phyloP scores from a whole-genome alignment of 495 filamentous ascomycete species.

The Penicillium subrubescens region DNA sequence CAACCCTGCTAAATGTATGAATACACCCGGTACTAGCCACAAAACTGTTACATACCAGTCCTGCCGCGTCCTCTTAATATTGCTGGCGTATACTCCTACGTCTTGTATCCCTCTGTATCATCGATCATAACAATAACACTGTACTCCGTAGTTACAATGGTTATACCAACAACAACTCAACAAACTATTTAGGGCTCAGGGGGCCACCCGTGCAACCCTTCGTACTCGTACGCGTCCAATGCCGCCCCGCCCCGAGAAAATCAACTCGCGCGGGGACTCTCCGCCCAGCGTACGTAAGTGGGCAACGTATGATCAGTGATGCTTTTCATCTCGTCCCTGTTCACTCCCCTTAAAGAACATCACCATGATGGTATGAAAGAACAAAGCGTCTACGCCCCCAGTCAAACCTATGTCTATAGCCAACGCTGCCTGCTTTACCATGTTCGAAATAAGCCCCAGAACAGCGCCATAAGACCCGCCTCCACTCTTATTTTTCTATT shows the following conservation, averaged over 20 bases:
- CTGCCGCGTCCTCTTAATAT: not conserved
- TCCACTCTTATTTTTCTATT: not conserved
- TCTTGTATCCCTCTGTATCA: not conserved
- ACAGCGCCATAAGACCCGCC: not conserved
- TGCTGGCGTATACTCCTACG: not conserved
- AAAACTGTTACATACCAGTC: not conserved
- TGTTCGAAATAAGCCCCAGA: not conserved
- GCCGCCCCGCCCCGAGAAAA: slow-evolving; percentile 30
- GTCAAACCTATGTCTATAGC: not conserved
- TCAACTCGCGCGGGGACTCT: slow-evolving; percentile 20
- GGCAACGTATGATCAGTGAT: slow-evolving; percentile 15
- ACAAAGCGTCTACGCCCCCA: not conserved
- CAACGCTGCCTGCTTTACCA: not conserved
- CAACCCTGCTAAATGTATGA: not conserved
- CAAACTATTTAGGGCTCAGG: slow-evolving; percentile 5
- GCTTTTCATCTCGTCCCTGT: not conserved
- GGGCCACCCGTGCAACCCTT: slow-evolving; percentile 15
- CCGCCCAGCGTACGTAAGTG: slow-evolving; percentile 27
- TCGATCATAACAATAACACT: not conserved
- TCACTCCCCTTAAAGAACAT: not conserved
- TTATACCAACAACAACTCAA: not conserved
- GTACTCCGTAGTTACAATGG: not conserved
- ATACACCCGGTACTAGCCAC: not conserved
- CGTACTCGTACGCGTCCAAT: slow-evolving; percentile 34
- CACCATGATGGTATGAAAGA: not conserved